Evolutionary conservation across 2,329 filamentous ascomycete genomes (phyloP), one percentile per base, ranked within the genome.

Genomic region (Alternaria triticimaculans): DNA sequence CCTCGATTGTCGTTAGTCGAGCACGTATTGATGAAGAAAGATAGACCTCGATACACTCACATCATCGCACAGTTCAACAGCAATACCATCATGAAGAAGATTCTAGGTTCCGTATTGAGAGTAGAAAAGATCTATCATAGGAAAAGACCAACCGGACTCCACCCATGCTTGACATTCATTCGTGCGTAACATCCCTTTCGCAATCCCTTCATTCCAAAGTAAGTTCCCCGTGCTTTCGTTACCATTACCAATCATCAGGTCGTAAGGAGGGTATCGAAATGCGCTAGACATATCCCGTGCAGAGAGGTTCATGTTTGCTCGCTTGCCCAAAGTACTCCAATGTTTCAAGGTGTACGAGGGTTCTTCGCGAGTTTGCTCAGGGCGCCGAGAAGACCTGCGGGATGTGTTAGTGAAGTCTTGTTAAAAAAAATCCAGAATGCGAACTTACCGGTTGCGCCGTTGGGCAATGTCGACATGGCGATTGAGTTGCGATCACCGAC

Each of bases 401-500:
- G 8, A 7, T 4, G 8, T 59, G 49, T 74, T 58, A 76, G 64
- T 11, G 33, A 3, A 41, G 37, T 53, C 5, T 21, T n/a, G 20
- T n/a, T n/a, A 2, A 30, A 6, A 14, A 25, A 14, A 25, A 5
- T 15, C 30, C n/a, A 37, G 10, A 15, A 44, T 20, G 45, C 1
- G 21, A 6, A 85, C 89, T 81, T 84, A 92, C 94, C 94, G 79
- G 92, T 97, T 46, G 97, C 93, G 69, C 95, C 95, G 79, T 97
- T 95, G 0, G 93, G 95, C 74, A 97, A 80, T 1, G 95, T 97
- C 2, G 91, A 89, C 51, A 88, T 89, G 8, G 95, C 95, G 78
- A 97, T 92, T 0, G 95, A 97, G 80, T 94, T 97, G 66, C 94
- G 88, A 75, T 87, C 92, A 55, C 94, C 94, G 37, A 98, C 84